Evolutionary conservation across 148 eudicot species (phyloP).

Genomic region (Cornus kousa): DNA sequence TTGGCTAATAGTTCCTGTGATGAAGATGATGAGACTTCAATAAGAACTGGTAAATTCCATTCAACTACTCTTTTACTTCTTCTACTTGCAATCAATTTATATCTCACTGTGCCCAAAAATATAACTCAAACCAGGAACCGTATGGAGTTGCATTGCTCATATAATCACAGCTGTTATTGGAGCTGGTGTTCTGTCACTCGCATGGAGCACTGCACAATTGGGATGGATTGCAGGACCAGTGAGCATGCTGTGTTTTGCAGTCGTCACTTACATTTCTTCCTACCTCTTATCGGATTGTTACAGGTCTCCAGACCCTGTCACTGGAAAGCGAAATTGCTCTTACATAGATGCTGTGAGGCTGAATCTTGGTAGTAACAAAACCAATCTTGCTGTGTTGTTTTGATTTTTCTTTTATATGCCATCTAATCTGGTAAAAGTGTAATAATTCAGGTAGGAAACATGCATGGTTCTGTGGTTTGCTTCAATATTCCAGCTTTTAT

Average conservation of each 20-base stretch:
- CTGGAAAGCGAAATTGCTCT: constrained; percentile 24
- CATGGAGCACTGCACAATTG: constrained; percentile 49
- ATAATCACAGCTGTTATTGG: constrained; percentile 53
- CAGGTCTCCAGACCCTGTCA: constrained; percentile 32
- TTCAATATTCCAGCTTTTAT: constrained; percentile 26
- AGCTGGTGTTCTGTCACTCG: constrained; percentile 38
- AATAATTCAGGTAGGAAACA: constrained; percentile 31
- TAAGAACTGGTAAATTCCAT: neutral
- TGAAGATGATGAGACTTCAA: neutral
- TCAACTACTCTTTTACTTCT: neutral
- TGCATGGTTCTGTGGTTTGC: constrained; percentile 28
- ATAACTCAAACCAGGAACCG: constrained; percentile 23
- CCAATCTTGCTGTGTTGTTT: neutral
- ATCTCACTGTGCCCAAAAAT: too few relatives aligned
- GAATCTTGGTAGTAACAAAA: constrained; percentile 23
- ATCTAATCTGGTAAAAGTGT: neutral
- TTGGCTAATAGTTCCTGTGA: neutral
- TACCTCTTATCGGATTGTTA: constrained; percentile 37
- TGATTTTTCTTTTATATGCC: neutral
- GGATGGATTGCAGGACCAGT: constrained; percentile 53
- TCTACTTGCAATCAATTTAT: neutral
- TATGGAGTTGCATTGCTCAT: constrained; percentile 44
- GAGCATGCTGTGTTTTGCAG: constrained; percentile 27
- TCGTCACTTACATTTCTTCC: constrained; percentile 27
- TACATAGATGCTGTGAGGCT: constrained; percentile 34